phyloP scores from a whole-genome alignment of 768 basidiomycete species.

The Suillus subaureus region DNA sequence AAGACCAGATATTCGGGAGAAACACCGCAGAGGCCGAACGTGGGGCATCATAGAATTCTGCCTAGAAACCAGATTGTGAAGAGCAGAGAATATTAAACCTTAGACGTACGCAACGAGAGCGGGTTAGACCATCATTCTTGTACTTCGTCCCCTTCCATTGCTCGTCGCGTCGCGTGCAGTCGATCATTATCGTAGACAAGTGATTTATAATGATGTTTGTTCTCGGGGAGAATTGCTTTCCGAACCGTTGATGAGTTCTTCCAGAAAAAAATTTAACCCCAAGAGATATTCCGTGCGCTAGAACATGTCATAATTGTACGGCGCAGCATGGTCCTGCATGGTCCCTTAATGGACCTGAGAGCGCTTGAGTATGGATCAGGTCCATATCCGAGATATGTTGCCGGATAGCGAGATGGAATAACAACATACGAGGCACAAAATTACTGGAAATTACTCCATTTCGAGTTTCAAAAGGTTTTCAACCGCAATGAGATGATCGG shows the following conservation, averaged over 20 bases:
- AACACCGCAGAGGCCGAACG: background rate
- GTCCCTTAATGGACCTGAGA: conserved; percentile 34
- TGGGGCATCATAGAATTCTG: background rate
- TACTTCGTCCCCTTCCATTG: conserved; percentile 30
- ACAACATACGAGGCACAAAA: conserved; percentile 32
- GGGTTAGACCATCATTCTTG: conserved; percentile 6
- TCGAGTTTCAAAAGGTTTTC: conserved; percentile 8
- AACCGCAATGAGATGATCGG: conserved; percentile 21
- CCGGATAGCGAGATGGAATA: conserved; percentile 25
- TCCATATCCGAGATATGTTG: conserved; percentile 28
- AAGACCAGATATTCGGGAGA: background rate
- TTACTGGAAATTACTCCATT: conserved; percentile 16
- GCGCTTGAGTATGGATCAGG: conserved; percentile 25
- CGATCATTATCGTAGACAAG: conserved; percentile 27
- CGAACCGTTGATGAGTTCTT: conserved; percentile 29
- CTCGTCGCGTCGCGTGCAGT: conserved; percentile 34
- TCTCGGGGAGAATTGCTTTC: conserved; percentile 24
- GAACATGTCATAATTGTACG: conserved; percentile 27
- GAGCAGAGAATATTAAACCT: background rate
- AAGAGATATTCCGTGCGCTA: conserved; percentile 24
- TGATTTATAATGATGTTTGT: conserved; percentile 25
- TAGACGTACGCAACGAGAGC: background rate
- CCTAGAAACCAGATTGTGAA: conserved; percentile 8
- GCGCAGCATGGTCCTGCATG: conserved; percentile 24
- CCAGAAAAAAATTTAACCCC: conserved; percentile 22